Conservation (phyloP, 179 eudicot species). For the Drosera spatulata region DNA sequence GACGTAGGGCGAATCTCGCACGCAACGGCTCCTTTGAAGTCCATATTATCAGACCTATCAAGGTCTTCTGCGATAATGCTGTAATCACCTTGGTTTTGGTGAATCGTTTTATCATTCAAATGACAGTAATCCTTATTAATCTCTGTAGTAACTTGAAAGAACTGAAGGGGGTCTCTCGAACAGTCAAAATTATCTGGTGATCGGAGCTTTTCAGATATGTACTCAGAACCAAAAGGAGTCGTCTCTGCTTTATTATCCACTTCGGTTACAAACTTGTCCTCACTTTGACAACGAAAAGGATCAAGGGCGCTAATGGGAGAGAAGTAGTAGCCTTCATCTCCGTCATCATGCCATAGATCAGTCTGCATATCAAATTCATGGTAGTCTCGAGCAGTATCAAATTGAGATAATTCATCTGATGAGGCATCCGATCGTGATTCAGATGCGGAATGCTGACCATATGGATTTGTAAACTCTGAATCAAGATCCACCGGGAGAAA, state of each 20-base stretch:
- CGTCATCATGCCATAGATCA: constrained; percentile 75
- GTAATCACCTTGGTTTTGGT: constrained; percentile 11
- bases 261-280: constrained; percentile 77
- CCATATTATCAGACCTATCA: constrained; percentile 8
- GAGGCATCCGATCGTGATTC: constrained; percentile 61
- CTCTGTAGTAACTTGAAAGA: constrained; percentile 19
- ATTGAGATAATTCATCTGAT: constrained; percentile 87
- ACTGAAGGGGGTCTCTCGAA: constrained; percentile 28
- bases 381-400: constrained; percentile 90
- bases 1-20: constrained; percentile 13
- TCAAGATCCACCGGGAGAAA: constrained; percentile 5
- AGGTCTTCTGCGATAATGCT: constrained; percentile 18
- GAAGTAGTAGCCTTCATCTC: constrained; percentile 58
- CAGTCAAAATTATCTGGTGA: constrained; percentile 16
- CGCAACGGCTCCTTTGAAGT: constrained; percentile 18
- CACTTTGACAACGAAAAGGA: constrained; percentile 50
- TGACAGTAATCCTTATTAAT: constrained; percentile 22
- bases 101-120: constrained; percentile 14
- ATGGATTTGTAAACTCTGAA: constrained; percentile 82
- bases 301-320: constrained; percentile 43
- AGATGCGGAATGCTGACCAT: constrained; percentile 36
- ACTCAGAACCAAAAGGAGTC: constrained; percentile 24
- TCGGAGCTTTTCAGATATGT: constrained; percentile 23
- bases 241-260: constrained; percentile 23
- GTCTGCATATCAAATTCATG: constrained; percentile 80